Percentiles rank a stretch among this genome's conserved stretches.
phyloP scores from a whole-genome alignment of 257 asterid genomes.

The Solanum paucissectum region DNA sequence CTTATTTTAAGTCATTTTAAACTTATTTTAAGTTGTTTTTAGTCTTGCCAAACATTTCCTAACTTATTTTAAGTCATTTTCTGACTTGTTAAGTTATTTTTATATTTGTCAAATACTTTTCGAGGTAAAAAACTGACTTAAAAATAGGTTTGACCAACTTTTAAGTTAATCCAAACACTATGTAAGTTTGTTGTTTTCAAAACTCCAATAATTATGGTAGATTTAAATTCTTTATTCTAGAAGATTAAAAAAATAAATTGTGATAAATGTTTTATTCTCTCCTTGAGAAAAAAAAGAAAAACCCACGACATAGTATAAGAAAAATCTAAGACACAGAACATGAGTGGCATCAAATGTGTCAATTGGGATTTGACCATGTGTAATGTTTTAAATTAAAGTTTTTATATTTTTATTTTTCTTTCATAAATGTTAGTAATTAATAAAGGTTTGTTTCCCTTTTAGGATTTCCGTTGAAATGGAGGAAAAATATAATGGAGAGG shows the following conservation, averaged over 20 bases:
- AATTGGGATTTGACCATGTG: background rate
- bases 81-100: background rate
- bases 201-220: background rate
- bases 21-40: background rate
- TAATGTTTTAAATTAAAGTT: background rate
- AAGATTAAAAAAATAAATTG: background rate
- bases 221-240: background rate
- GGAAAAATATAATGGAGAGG: background rate
- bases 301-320: background rate
- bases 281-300: background rate
- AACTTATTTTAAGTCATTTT: background rate
- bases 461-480: background rate
- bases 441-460: too few relatives aligned
- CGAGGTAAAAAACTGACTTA: too few relatives aligned
- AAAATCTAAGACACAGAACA: background rate
- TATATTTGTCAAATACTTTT: too few relatives aligned
- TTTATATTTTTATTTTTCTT: background rate
- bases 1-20: too few relatives aligned
- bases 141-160: too few relatives aligned
- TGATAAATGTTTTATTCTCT: background rate
- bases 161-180: background rate
- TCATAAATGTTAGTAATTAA: background rate
- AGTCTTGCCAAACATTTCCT: background rate
- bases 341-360: background rate
- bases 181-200: background rate